Conservation (phyloP, 2,329 filamentous ascomycete species). For the Fusarium verticillioides region DNA sequence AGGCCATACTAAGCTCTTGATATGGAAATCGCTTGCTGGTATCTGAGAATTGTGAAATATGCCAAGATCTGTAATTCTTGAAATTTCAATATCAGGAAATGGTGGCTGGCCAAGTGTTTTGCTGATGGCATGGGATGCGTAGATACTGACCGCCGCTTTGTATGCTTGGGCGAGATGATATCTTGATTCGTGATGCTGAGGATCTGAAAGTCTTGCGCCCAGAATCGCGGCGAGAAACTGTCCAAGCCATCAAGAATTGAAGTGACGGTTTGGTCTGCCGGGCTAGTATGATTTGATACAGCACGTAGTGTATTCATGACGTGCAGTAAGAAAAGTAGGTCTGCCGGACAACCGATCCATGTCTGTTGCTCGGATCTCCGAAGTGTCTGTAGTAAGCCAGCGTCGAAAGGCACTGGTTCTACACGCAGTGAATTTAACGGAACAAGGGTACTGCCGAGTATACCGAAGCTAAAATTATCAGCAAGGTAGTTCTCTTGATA, state of each 20-base stretch:
- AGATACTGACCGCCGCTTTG: neutral
- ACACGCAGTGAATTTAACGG: accelerated
- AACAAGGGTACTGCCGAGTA: neutral
- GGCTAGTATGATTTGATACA: accelerated
- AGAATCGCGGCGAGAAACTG: neutral
- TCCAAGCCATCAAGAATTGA: accelerated
- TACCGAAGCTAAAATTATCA: neutral
- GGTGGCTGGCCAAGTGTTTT: neutral
- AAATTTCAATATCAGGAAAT: neutral
- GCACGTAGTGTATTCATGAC: neutral
- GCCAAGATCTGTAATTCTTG: neutral
- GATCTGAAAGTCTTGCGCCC: neutral
- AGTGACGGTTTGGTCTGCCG: accelerated
- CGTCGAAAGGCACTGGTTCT: accelerated
- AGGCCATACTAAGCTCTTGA: neutral
- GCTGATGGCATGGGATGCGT: neutral
- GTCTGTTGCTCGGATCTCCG: neutral
- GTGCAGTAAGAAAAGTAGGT: accelerated
- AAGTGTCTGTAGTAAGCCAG: accelerated
- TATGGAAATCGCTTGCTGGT: neutral
- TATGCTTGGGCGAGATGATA: neutral
- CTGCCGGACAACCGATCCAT: neutral
- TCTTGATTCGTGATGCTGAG: neutral
- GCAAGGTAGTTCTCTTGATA: neutral
- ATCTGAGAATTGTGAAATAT: neutral